phyloP scores from a whole-genome alignment of 305 asterid species.

The Fraxinus sp. region DNA sequence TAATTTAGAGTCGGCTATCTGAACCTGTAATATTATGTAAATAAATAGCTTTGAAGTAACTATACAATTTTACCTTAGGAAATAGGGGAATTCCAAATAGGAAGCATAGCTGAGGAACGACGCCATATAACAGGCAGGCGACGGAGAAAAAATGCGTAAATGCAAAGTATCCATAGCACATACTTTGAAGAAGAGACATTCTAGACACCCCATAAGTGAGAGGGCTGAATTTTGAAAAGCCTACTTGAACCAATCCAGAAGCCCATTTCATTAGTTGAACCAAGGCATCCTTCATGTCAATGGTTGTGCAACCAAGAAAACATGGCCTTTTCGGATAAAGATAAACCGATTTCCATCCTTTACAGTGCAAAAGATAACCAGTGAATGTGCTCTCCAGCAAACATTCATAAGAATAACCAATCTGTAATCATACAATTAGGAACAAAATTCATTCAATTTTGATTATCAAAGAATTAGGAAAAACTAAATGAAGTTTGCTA shows the following conservation, averaged over 20 bases:
- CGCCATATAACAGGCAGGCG: conserved; percentile 58
- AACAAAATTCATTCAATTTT: not conserved
- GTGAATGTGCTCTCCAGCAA: conserved; percentile 74
- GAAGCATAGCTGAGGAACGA: conserved; percentile 60
- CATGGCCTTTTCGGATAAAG: conserved; percentile 72
- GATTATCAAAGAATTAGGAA: not conserved
- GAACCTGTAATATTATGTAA: not conserved
- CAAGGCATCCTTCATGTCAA: conserved; percentile 78
- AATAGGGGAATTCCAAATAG: conserved; percentile 54
- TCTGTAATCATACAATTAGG: conserved; percentile 33
- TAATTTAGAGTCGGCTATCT: not conserved
- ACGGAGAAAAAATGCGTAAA: conserved; percentile 50
- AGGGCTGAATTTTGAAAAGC: conserved; percentile 64
- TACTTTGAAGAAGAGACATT: conserved; percentile 60
- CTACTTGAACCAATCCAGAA: conserved; percentile 73
- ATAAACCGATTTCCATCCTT: conserved; percentile 74
- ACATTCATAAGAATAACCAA: conserved; percentile 70
- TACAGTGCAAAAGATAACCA: conserved; percentile 63
- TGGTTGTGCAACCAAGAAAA: conserved; percentile 71
- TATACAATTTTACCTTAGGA: conserved; percentile 53
- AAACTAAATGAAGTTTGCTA: not conserved
- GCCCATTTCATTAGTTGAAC: conserved; percentile 85
- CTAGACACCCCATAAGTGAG: conserved; percentile 63
- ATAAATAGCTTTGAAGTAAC: not conserved
- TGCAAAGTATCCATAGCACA: conserved; percentile 67